Base-by-base conservation (phyloP, 2,329 filamentous ascomycete genomes). In the Spiromastix sp. region DNA sequence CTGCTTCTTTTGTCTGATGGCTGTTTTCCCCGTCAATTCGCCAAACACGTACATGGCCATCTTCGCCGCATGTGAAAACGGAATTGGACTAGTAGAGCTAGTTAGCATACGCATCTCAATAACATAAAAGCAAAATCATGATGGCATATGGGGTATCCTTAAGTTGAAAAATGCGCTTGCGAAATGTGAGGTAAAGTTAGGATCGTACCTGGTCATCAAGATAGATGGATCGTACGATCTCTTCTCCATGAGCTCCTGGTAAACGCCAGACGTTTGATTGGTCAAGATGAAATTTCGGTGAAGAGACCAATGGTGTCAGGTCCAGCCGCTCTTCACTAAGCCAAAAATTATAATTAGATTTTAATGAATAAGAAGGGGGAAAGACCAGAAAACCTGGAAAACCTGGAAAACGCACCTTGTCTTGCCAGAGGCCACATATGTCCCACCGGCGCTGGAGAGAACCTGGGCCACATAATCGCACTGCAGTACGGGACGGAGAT, bases 391-490 rank as follows among this genome's bases (percentile, higher is more conserved):
- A 27, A 19, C 19, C 8, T 17, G 16, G 25, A 19, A 16, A 35
- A 21, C n/a, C n/a, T n/a, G 15, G 11, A 34, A 32, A 25, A 52
- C 57, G 32, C 53, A 70, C 68, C 62, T 62, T 36, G 70, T 68
- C 39, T 65, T 68, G 7, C 68, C 70, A 15, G 61, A 61, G 4
- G 60, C 68, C 38, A 72, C 48, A 41, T 60, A 64, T 2, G 59
- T 50, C 17, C 61, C 57, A 36, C 57, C 57, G 6, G 57, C 58
- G 22, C 61, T 55, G 39, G 61, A 51, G 30, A 70, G 56, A 34
- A 77, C 49, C 46, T 74, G 69, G 13, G 72, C 68, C 4, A 77
- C 65, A 50, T 79, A 79, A 55, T 76, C 72, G 47, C 71, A 75
- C 8, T 59, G 55, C 25, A 79, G 48, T 30, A 59, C 56, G 40